These are phyloP conservation scores for Triadica sebifera DNA, from an alignment of 345 rosid species.

Conservation along the genomic window DNA sequence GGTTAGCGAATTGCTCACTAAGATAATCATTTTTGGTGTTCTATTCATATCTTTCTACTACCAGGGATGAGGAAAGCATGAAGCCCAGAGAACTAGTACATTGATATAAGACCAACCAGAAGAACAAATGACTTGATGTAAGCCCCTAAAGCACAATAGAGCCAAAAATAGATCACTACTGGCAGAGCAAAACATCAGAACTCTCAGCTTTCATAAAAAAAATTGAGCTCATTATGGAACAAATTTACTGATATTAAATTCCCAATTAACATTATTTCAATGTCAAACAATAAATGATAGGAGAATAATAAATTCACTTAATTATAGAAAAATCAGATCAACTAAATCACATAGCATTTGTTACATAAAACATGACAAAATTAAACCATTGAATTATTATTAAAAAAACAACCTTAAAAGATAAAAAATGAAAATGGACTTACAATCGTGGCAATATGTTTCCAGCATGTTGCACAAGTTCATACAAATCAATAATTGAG, in stretches of 20 bases:
- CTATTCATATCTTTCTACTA: neutral
- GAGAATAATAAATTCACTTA: neutral
- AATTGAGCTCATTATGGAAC: neutral
- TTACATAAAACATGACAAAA: neutral
- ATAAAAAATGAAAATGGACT: constrained; percentile 29
- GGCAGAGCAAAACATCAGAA: neutral
- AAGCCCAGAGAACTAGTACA: neutral
- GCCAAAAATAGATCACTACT: neutral
- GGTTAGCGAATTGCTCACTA: neutral
- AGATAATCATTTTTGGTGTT: neutral
- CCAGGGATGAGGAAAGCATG: neutral
- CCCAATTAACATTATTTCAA: neutral
- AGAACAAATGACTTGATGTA: neutral
- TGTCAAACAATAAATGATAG: neutral
- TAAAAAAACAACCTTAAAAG: constrained; percentile 27
- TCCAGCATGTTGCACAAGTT: constrained; percentile 98
- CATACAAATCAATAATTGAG: constrained; percentile 90
- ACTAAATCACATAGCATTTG: neutral
- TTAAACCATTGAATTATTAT: neutral
- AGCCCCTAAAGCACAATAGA: neutral
- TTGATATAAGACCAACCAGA: neutral
- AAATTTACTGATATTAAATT: neutral
- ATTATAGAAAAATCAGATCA: constrained; percentile 19
- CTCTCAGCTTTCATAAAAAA: neutral
- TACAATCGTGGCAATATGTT: constrained; percentile 94